Evolutionary conservation across 1,139 yeast genomes (phyloP), one percentile per base, ranked within the genome.

Genomic region (Yamadazyma aaseri): DNA sequence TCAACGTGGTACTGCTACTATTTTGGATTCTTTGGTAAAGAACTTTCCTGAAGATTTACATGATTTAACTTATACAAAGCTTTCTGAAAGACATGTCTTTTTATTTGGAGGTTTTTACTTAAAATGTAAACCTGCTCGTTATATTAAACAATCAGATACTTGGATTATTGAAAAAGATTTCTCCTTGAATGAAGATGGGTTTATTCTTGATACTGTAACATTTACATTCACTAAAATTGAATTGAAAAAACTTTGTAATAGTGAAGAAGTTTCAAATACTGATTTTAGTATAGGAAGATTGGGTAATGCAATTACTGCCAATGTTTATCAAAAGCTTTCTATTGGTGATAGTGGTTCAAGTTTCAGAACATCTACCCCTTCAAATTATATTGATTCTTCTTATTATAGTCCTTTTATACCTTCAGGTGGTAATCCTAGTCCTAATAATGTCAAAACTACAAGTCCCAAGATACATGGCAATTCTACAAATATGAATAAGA

Each of bases 91-190:
- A 15, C 73, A 69, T 41, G 51, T 61, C 9, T 67, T 70, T 42
- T 63, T 63, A 38, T 66, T 55, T 38, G 76, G 75, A 4, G 76
- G 76, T 3, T 70, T 65, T 45, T 50, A 48, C 39, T 41, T 70
- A 16, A 42, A 43, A 15, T 49, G 50, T 17, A 55, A 51, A 18
- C 46, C 56, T 1, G 60, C 58, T 2, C 39, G 42, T 3, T 56
- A 60, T 36, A 37, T 49, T 14, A 39, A 52, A 3, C 50, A 51
- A 1, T 32, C 50, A 4, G 64, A 62, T 32, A 45, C 66, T 13
- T 70, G 74, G 74, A 50, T 67, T 4, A 53, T 70, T 7, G 53
- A 56, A 23, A 65, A 63, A 40, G 51, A 50, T 25, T 36, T 69
- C 6, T 41, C 45, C 6, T 41, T 65, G 45, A 70, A 70, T 46